A percentile compares a stretch with the other conserved stretches of the same genome.
Conservation (phyloP, 352 stramenopile species). For the Phytophthora fragariae region DNA sequence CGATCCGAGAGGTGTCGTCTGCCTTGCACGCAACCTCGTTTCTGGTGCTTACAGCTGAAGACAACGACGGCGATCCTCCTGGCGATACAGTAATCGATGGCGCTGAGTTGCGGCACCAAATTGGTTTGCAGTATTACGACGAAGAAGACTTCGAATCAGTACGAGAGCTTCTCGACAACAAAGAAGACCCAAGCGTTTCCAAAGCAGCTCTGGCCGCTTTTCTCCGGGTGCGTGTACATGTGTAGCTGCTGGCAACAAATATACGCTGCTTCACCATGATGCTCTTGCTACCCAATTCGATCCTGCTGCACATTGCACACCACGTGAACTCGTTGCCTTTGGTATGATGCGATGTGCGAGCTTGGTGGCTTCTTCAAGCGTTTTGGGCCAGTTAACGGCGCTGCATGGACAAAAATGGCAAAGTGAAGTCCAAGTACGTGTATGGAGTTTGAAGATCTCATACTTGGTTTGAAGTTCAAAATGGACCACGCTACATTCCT, state of each 20-base stretch:
- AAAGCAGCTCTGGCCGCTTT: constrained; percentile 29
- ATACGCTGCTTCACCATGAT: background rate
- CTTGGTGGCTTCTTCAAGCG: no score
- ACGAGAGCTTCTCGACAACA: constrained; percentile 10
- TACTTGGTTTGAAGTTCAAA: no score
- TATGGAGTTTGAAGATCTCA: background rate
- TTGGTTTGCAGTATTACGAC: constrained; percentile 40
- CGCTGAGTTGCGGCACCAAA: constrained; percentile 25
- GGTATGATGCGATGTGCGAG: background rate
- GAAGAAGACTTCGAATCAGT: constrained; percentile 23
- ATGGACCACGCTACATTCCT: background rate
- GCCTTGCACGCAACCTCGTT: constrained; percentile 1
- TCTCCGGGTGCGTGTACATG: constrained; percentile 7
- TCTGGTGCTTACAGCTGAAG: background rate
- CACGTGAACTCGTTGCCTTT: no score
- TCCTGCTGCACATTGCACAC: no score
- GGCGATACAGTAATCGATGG: constrained; percentile 17
- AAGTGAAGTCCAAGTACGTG: background rate
- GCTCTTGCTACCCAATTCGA: background rate
- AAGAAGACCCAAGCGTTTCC: constrained; percentile 3
- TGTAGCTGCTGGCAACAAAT: background rate
- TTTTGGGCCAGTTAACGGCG: background rate
- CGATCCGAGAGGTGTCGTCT: constrained; percentile 25
- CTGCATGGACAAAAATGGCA: background rate
- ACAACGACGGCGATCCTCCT: background rate